Conservation (phyloP, 129 eudicot species). For the Flaveria ramosissima region DNA sequence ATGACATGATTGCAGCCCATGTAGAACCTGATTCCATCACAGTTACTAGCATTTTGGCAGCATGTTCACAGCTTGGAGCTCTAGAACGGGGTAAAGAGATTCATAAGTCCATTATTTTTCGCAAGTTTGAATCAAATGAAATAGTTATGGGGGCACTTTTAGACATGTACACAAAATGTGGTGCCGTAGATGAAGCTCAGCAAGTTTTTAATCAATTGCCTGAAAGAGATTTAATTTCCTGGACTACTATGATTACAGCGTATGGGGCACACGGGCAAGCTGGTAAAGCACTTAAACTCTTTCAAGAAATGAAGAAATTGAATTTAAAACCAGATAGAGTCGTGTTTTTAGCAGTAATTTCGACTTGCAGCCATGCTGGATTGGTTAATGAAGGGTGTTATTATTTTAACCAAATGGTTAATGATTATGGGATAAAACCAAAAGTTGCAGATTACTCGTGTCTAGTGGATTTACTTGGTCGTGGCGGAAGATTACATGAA, state of each 20-base stretch:
- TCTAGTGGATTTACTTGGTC: slow-evolving; percentile 34
- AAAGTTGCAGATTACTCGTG: slow-evolving; percentile 32
- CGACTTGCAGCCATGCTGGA: slow-evolving; percentile 39
- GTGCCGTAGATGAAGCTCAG: slow-evolving; percentile 38
- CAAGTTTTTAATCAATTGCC: slow-evolving; percentile 33
- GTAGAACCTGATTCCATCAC: slow-evolving; percentile 31
- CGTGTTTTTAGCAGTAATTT: slow-evolving; percentile 35
- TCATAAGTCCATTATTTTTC: slow-evolving; percentile 6
- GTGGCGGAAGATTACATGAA: slow-evolving; percentile 35
- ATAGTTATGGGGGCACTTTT: slow-evolving; percentile 42
- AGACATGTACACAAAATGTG: slow-evolving; percentile 47
- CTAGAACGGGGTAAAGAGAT: slow-evolving; percentile 40
- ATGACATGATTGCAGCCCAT: slow-evolving; percentile 19
- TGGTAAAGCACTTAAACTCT: slow-evolving; percentile 31
- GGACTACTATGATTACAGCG: slow-evolving; percentile 48
- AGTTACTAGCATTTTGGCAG: slow-evolving; percentile 38
- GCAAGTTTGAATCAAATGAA: slow-evolving; percentile 27
- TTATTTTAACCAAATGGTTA: slow-evolving; percentile 41
- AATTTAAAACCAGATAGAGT: slow-evolving; percentile 40
- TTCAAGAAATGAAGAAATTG: slow-evolving; percentile 30
- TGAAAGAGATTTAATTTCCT: slow-evolving; percentile 36
- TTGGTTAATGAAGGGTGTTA: slow-evolving; percentile 36
- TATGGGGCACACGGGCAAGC: slow-evolving; percentile 44
- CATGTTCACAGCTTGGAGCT: slow-evolving; percentile 39
- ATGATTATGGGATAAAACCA: slow-evolving; percentile 31